Evolutionary conservation across 1,284 basidiomycete genomes (phyloP).

Genomic region (Irpex sp.): DNA sequence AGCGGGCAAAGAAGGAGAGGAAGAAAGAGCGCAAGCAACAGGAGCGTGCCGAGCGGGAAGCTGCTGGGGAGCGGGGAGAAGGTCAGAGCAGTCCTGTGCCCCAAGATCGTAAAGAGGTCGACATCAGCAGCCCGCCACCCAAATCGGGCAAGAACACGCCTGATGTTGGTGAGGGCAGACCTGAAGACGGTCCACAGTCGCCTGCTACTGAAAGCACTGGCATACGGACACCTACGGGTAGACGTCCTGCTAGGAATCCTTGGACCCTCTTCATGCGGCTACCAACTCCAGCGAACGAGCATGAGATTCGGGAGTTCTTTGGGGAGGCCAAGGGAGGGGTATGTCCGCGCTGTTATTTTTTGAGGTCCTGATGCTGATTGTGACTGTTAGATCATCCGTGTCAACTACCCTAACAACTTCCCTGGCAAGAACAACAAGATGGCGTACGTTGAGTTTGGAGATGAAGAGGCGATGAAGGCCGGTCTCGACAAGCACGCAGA

Average conservation of each 20-base stretch:
- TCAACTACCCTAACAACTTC: slow-evolving; percentile 59
- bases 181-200: slow-evolving; percentile 42
- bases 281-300: slow-evolving; percentile 54
- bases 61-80: slow-evolving; percentile 22
- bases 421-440: slow-evolving; percentile 50
- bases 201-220: slow-evolving; percentile 60
- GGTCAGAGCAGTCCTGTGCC: slow-evolving; percentile 20
- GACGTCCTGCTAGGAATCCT: slow-evolving; percentile 64
- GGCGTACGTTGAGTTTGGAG: slow-evolving; percentile 85
- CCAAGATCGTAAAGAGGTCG: slow-evolving; percentile 15
- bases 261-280: slow-evolving; percentile 86
- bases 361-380: not conserved
- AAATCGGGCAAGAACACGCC: slow-evolving; percentile 43
- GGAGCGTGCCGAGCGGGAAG: slow-evolving; percentile 40
- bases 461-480: slow-evolving; percentile 77
- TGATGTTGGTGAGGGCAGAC: slow-evolving; percentile 26
- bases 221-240: slow-evolving; percentile 61
- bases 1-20: slow-evolving; percentile 52
- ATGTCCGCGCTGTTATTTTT: slow-evolving; percentile 25
- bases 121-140: slow-evolving; percentile 19
- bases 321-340: slow-evolving; percentile 63
- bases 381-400: slow-evolving; percentile 57
- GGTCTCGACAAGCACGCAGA: slow-evolving; percentile 71
- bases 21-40: slow-evolving; percentile 57
- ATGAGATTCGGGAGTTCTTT: slow-evolving; percentile 75